phyloP scores from a whole-genome alignment of 352 stramenopile species.

The Phytopythium helicoides region DNA sequence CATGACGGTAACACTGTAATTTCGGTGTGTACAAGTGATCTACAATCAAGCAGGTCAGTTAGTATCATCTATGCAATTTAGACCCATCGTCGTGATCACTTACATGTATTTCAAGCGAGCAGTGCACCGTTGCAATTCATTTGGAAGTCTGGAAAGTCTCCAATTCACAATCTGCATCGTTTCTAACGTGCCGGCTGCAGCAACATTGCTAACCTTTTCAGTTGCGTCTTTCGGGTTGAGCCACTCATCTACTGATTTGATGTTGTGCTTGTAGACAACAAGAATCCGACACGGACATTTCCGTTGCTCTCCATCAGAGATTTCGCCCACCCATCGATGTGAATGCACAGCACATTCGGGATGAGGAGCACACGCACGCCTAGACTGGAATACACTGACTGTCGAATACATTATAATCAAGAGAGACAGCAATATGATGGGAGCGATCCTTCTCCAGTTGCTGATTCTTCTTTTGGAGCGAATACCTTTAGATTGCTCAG shows the following conservation, averaged over 20 bases:
- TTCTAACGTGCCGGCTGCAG: slow-evolving; percentile 23
- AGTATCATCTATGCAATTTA: not conserved
- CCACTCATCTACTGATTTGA: slow-evolving; percentile 22
- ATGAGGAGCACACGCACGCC: slow-evolving; percentile 9
- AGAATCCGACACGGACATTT: slow-evolving; percentile 35
- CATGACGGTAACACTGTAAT: slow-evolving; percentile 21
- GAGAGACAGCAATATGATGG: slow-evolving; percentile 11
- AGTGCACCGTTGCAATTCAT: slow-evolving; percentile 20
- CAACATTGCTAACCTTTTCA: slow-evolving; percentile 17
- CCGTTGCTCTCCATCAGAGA: not conserved
- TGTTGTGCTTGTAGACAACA: slow-evolving; percentile 15
- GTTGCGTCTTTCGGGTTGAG: slow-evolving; percentile 12
- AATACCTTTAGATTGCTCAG: no score
- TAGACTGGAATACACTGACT: slow-evolving; percentile 11
- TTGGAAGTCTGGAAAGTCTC: slow-evolving; percentile 12
- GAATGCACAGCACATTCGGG: slow-evolving; percentile 21
- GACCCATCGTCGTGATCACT: not conserved
- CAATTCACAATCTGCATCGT: slow-evolving; percentile 37
- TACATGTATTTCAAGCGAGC: slow-evolving; percentile 32
- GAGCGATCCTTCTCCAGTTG: slow-evolving; percentile 6
- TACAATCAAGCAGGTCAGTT: slow-evolving; percentile 3
- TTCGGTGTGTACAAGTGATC: slow-evolving; percentile 28
- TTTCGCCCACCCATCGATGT: slow-evolving; percentile 10
- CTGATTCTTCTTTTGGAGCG: no score
- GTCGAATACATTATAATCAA: slow-evolving; percentile 11